Evolutionary conservation across 805 yeast genomes (phyloP), one percentile per base, ranked within the genome.

Genomic region (Priceomyces carsonii): DNA sequence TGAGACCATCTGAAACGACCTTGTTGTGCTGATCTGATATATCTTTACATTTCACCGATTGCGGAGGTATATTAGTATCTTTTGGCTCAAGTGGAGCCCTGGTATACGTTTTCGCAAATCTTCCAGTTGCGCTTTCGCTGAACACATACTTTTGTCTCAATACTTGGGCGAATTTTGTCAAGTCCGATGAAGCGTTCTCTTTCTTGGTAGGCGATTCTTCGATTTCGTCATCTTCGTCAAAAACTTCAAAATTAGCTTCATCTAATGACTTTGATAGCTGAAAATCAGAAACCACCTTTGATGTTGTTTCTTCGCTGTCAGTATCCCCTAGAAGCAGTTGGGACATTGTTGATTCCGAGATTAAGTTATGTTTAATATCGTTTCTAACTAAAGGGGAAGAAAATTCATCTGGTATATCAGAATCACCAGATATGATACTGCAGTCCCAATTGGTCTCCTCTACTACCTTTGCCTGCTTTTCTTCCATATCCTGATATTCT

Each of bases 131-230:
- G 10, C 14, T 13, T 4, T 21, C 23, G 15, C 17, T 31, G 27
- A 31, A 53, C 50, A 51, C 54, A 26, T 47, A 57, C 13, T 40
- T 51, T 5, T 50, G 47, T 34, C 58, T 47, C 19, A 56, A 44
- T 2, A 46, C 32, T 28, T 41, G 23, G 15, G 46, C 40, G 26
- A 48, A 41, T 5, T 27, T 26, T 9, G 15, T 26, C n/a, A 40
- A 24, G 14, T 42, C 22, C 26, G 32, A 21, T 31, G 26, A 8
- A 17, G 19, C 29, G 16, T 14, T 28, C 19, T 19, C 22, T 8
- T 16, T 24, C 31, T 65, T 66, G 6, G 59, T 49, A 3, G 73
- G 72, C 3, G 73, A 66, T 40, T 66, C 72, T 34, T 66, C 73
- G 7, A 66, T 52, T 19, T 62, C 69, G 27, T 64, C 63, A 24